A percentile compares a stretch with the other conserved stretches of the same genome.
Evolutionary conservation across 345 rosid genomes (phyloP).

Genomic region (Dimocarpus longan): DNA sequence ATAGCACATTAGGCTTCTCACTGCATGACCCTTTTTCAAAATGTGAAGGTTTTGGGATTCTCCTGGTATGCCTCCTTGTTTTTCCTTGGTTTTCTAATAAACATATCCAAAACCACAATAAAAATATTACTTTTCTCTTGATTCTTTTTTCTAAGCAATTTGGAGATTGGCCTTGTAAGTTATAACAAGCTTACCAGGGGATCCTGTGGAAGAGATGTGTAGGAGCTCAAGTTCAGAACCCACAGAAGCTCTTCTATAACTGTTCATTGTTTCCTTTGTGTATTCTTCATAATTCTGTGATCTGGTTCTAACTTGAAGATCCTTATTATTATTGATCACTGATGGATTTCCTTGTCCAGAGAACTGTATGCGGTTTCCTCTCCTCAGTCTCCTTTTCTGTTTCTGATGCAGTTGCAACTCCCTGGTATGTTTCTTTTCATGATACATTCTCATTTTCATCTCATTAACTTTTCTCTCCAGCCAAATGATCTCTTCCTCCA

Average conservation of each 20-base stretch:
- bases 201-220: constrained; percentile 45
- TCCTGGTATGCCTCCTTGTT: constrained; percentile 46
- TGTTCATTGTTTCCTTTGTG: constrained; percentile 40
- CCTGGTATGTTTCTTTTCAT: constrained; percentile 57
- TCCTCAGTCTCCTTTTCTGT: constrained; percentile 33
- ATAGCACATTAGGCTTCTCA: constrained; percentile 69
- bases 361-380: constrained; percentile 31
- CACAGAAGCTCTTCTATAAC: constrained; percentile 58
- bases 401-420: constrained; percentile 41
- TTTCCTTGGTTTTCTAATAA: constrained; percentile 38
- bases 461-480: constrained; percentile 72
- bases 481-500: constrained; percentile 74
- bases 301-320: constrained; percentile 46
- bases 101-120: constrained; percentile 16
- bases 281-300: constrained; percentile 50
- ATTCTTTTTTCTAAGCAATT: not conserved
- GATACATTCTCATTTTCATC: constrained; percentile 58
- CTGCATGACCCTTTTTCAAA: constrained; percentile 36
- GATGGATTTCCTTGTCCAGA: constrained; percentile 27
- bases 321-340: constrained; percentile 17
- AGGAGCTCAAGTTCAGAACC: constrained; percentile 62
- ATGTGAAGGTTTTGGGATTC: constrained; percentile 36
- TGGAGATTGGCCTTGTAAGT: not conserved
- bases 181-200: constrained; percentile 45
- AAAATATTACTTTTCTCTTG: not conserved